Percentiles rank a stretch among this genome's conserved stretches.
Evolutionary conservation across 441 rosid species (phyloP).

Genomic region (Hura crepitans): DNA sequence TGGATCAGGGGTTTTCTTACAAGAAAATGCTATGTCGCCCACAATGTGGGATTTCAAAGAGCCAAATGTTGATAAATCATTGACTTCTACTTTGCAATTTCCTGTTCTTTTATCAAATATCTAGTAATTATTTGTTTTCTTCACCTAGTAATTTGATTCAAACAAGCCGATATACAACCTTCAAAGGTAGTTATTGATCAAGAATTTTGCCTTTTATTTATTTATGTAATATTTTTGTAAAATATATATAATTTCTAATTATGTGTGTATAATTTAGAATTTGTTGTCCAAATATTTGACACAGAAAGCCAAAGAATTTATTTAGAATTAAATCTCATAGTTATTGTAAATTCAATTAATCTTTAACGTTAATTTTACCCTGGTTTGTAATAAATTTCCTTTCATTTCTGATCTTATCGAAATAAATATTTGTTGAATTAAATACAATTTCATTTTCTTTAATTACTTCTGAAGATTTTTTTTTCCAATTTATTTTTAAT

Average conservation of each 20-base stretch:
- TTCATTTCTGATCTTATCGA: background rate
- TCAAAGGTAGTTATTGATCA: conserved; percentile 23
- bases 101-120: conserved; percentile 18
- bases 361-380: background rate
- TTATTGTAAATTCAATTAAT: background rate
- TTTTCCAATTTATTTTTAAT: background rate
- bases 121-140: conserved; percentile 28
- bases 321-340: background rate
- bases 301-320: background rate
- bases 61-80: conserved; percentile 20
- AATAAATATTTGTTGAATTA: background rate
- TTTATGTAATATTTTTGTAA: background rate
- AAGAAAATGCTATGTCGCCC: conserved; percentile 29
- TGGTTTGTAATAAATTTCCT: background rate
- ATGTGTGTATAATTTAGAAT: background rate
- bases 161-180: conserved; percentile 31
- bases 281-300: background rate
- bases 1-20: conserved; percentile 27
- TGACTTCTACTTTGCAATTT: conserved; percentile 33
- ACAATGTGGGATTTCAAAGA: conserved; percentile 26
- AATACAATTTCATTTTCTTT: background rate
- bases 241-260: too few species aligned
- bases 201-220: background rate
- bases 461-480: background rate
- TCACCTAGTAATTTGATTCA: conserved; percentile 34